Conservation (phyloP, 106 monocot species). For the Amphibolis antarctica region DNA sequence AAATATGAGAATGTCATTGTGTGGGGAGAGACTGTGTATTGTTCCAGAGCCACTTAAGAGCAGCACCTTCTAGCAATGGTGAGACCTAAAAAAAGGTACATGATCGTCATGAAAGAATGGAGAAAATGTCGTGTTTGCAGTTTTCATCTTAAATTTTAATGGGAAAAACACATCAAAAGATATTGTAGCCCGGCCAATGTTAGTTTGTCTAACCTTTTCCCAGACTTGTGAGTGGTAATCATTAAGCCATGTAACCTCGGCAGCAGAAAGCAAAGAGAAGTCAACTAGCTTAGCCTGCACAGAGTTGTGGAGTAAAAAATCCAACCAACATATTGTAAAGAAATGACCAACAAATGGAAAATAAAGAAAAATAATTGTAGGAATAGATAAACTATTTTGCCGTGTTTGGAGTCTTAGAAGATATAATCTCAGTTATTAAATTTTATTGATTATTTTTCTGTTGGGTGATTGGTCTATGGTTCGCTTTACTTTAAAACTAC, state of each 20-base stretch:
- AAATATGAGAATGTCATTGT: neutral
- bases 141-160: neutral
- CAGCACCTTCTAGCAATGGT: slow-evolving; percentile 37
- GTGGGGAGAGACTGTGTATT: slow-evolving; percentile 32
- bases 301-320: neutral
- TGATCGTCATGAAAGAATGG: neutral
- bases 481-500: too few relatives aligned
- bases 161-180: neutral
- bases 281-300: slow-evolving; percentile 68
- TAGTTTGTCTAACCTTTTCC: slow-evolving; percentile 60
- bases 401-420: too few relatives aligned
- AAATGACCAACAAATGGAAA: too few relatives aligned
- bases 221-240: slow-evolving; percentile 84
- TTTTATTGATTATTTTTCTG: too few relatives aligned
- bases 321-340: neutral
- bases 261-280: slow-evolving; percentile 40
- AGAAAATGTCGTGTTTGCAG: neutral
- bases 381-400: too few relatives aligned
- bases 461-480: too few relatives aligned
- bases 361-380: too few relatives aligned
- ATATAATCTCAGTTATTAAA: too few relatives aligned
- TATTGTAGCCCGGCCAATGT: neutral
- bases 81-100: slow-evolving; percentile 26
- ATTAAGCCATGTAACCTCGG: slow-evolving; percentile 76
- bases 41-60: slow-evolving; percentile 46